Evolutionary conservation across 2,329 filamentous ascomycete species (phyloP).

Genomic region (Botrytis fragariae): DNA sequence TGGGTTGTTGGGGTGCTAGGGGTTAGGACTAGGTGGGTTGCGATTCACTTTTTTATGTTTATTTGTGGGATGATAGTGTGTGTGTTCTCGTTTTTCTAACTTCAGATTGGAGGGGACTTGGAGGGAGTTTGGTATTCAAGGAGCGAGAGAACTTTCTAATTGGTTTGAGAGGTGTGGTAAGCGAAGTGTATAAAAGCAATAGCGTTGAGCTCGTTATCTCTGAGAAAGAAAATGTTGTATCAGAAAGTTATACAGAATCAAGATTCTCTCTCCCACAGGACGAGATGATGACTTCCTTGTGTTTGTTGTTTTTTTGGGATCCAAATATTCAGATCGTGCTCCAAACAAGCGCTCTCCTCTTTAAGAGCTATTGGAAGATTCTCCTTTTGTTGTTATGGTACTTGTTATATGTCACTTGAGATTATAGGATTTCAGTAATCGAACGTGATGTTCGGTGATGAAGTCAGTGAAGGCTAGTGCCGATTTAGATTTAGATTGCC

Average conservation of each 20-base stretch:
- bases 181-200: background rate
- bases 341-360: background rate
- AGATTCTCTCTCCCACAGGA: background rate
- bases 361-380: background rate
- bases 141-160: background rate
- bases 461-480: background rate
- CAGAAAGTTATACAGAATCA: background rate
- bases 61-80: background rate
- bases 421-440: fast-evolving
- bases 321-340: background rate
- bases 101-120: background rate
- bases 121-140: background rate
- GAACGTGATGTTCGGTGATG: background rate
- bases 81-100: background rate
- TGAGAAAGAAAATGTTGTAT: background rate
- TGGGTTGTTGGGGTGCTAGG: background rate
- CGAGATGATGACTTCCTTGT: background rate
- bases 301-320: background rate
- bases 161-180: background rate
- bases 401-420: background rate
- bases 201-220: background rate
- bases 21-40: background rate
- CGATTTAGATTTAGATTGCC: background rate
- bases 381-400: background rate
- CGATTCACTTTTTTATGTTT: background rate